Base-by-base conservation (phyloP, 2,329 filamentous ascomycete genomes). In the Alternaria gansuensis region DNA sequence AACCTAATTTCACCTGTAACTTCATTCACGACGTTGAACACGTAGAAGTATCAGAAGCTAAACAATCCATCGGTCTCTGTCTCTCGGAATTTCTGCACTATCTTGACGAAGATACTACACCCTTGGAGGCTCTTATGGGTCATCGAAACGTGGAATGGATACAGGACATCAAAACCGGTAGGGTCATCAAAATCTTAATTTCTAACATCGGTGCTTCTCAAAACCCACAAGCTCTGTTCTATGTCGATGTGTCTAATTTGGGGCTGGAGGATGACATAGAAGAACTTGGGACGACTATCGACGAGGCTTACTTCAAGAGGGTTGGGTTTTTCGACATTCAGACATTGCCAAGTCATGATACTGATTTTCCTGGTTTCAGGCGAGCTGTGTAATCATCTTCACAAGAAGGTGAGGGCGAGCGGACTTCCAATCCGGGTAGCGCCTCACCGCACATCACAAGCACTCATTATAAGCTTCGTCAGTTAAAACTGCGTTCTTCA, bases 151-250 rank as follows among this genome's bases (percentile, higher is more conserved):
- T n/a, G 5, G 14, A 26, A 4, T 43, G 40, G 40, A 1, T 17
- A 10, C 17, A 24, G 3, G 24, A 29, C 9, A 43, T 43, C 14
- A 14, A 29, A 26, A 28, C 40, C 4, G 40, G 40, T 3, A 6
- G 1, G 2, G 17, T 43, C 24, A 43, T 14, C 1, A 29, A 9
- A 1, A 17, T 43, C 14, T 10, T 43, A 2, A 5, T 29, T 9
- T 43, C 7, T 5, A 3, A 17, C 1, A 43, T 43, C 2, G 24
- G 40, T 3, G 24, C 28, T 4, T 0, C 0, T 2, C 3, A 0
- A 17, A 2, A n/a, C 1, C 40, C 13, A 10, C 1, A 43, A 10
- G 40, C 14, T 3, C 13, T 17, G 14, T 43, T 28, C 8, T 43
- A 28, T 24, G 3, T 6, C 11, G 8, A 26, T 11, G 11, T 9